These are phyloP conservation scores for Pestalotiopsis sp. DNA, from an alignment of 2,329 filamentous ascomycete genomes.

Conservation along the genomic window DNA sequence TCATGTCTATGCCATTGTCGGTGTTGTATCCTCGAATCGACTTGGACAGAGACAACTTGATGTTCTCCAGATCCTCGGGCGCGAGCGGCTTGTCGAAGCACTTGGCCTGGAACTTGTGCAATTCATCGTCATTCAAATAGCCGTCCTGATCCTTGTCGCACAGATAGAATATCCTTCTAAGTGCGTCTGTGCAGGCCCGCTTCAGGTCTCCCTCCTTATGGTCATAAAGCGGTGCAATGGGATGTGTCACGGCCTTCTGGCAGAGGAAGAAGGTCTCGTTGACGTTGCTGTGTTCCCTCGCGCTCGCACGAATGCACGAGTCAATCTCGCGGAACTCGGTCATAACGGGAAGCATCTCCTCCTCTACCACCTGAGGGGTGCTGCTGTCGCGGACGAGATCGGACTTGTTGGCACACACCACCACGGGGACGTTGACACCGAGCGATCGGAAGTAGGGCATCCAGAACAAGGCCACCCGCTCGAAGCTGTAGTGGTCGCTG, in stretches of 20 bases:
- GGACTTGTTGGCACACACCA: slow-evolving; percentile 97
- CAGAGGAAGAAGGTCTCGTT: slow-evolving; percentile 98
- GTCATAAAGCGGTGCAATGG: slow-evolving; percentile 94
- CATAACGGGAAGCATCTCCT: slow-evolving; percentile 98
- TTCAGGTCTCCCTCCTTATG: slow-evolving; percentile 91
- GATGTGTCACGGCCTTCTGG: slow-evolving; percentile 96
- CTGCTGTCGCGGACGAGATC: slow-evolving; percentile 76
- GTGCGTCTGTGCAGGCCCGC: slow-evolving; percentile 81
- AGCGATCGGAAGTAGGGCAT: slow-evolving; percentile 97
- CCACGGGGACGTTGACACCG: slow-evolving; percentile 97
- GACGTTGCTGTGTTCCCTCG: slow-evolving; percentile 88
- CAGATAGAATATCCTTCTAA: slow-evolving; percentile 91
- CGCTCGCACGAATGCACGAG: slow-evolving; percentile 93
- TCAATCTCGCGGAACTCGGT: slow-evolving; percentile 98
- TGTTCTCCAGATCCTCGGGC: slow-evolving; percentile 81
- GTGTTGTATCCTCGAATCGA: slow-evolving; percentile 63
- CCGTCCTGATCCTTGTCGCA: slow-evolving; percentile 97
- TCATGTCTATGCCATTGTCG: slow-evolving; percentile 75
- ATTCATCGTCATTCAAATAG: slow-evolving; percentile 85
- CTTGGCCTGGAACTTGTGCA: slow-evolving; percentile 86
- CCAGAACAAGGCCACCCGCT: slow-evolving; percentile 96
- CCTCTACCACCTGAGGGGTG: slow-evolving; percentile 84
- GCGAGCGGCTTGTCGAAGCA: slow-evolving; percentile 90
- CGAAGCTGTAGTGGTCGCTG: slow-evolving; percentile 98
- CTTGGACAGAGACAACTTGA: slow-evolving; percentile 84